Conservation (phyloP, 2,329 filamentous ascomycete genomes). For the Epichloe gansuensis region DNA sequence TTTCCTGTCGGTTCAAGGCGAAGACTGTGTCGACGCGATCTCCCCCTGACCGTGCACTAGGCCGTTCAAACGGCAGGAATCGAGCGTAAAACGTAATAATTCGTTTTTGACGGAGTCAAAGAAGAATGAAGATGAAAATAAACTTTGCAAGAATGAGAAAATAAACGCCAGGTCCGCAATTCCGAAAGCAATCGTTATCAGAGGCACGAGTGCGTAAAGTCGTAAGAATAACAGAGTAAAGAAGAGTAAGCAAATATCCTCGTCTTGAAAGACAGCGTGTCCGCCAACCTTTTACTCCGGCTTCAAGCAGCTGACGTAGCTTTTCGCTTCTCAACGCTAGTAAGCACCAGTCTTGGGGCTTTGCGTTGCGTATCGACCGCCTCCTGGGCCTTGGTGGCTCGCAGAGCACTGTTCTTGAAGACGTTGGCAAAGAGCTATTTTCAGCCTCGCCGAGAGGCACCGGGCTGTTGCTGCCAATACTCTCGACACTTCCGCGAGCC, state of each 20-base stretch:
- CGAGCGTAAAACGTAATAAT: background rate
- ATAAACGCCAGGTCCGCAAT: constrained; percentile 7
- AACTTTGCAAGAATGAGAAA: constrained; percentile 1
- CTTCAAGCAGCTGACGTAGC: constrained; percentile 14
- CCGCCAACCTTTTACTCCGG: background rate
- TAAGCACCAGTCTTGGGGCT: constrained; percentile 77
- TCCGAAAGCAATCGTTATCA: constrained; percentile 22
- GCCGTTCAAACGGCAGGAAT: background rate
- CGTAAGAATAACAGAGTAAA: constrained; percentile 18
- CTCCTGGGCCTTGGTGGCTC: constrained; percentile 40
- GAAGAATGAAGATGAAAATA: constrained; percentile 1
- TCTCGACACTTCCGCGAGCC: constrained; percentile 49
- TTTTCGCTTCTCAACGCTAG: constrained; percentile 84
- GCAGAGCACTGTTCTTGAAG: constrained; percentile 46
- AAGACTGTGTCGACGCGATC: background rate
- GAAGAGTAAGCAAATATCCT: constrained; percentile 11
- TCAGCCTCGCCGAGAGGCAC: constrained; percentile 31
- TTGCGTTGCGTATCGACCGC: constrained; percentile 56
- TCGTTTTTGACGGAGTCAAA: background rate
- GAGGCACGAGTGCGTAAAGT: constrained; percentile 26
- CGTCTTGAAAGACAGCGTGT: background rate
- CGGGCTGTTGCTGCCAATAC: constrained; percentile 44
- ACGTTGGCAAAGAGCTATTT: constrained; percentile 51
- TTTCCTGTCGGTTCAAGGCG: background rate
- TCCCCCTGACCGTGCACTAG: background rate